Conservation (phyloP, 208 protist species). For the Wallacemonas sp. region DNA sequence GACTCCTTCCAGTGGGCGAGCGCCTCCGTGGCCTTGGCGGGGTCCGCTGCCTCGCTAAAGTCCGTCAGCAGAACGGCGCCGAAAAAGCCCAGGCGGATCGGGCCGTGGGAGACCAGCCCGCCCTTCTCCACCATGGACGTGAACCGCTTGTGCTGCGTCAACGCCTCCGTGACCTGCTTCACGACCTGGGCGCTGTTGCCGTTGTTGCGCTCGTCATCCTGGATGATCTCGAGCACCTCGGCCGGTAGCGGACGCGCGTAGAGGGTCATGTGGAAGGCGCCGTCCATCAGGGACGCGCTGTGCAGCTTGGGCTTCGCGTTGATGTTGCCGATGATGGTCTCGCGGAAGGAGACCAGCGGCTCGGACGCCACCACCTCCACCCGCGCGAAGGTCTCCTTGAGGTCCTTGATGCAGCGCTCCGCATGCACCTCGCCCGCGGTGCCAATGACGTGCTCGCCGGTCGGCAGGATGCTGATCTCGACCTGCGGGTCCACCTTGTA, state of each 20-base stretch:
- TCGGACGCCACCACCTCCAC: slow-evolving; percentile 85
- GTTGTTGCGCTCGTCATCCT: slow-evolving; percentile 71
- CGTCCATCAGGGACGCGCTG: slow-evolving; percentile 59
- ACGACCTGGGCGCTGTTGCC: slow-evolving; percentile 49
- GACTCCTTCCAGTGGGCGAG: slow-evolving; percentile 75
- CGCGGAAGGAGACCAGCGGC: slow-evolving; percentile 88
- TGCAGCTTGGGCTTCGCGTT: slow-evolving; percentile 77
- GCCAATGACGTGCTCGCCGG: slow-evolving; percentile 96
- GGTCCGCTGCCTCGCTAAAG: slow-evolving; percentile 44
- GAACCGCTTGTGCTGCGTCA: slow-evolving; percentile 67
- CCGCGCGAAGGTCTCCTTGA: slow-evolving; percentile 87
- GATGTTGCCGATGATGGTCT: slow-evolving; percentile 67
- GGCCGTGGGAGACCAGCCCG: slow-evolving; percentile 65
- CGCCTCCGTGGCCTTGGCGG: slow-evolving; percentile 25
- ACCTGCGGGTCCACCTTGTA: slow-evolving; percentile 96
- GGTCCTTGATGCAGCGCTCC: slow-evolving; percentile 95
- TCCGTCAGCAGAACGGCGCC: slow-evolving; percentile 73
- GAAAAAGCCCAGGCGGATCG: slow-evolving; percentile 67
- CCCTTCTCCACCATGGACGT: slow-evolving; percentile 35
- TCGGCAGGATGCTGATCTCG: slow-evolving; percentile 92
- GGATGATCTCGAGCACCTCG: slow-evolving; percentile 76
- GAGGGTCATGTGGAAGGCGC: slow-evolving; percentile 72
- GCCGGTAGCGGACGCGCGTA: slow-evolving; percentile 67
- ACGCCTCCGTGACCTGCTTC: slow-evolving; percentile 30
- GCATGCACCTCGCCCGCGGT: slow-evolving; percentile 97